These are phyloP conservation scores for Aspergillus piperis DNA, from an alignment of 2,329 filamentous ascomycete genomes.

Conservation along the genomic window DNA sequence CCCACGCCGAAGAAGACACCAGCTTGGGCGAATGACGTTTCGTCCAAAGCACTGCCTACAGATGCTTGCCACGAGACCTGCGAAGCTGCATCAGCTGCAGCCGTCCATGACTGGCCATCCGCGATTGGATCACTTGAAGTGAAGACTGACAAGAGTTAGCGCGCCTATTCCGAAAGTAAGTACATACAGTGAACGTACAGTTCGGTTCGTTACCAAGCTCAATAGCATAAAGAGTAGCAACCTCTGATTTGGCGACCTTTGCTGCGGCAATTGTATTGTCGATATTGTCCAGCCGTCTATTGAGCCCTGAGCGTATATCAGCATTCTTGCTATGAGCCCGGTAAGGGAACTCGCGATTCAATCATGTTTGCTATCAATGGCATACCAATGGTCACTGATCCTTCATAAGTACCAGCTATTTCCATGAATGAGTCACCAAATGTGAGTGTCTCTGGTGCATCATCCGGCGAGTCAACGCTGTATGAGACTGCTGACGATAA, in stretches of 20 bases:
- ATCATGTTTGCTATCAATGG: neutral
- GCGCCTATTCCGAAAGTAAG: neutral
- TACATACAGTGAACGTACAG: slow-evolving; percentile 39
- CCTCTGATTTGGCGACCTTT: slow-evolving; percentile 45
- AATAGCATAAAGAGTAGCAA: slow-evolving; percentile 55
- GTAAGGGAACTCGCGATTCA: no score
- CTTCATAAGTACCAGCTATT: slow-evolving; percentile 52
- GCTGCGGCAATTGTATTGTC: slow-evolving; percentile 58
- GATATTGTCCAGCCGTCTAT: slow-evolving; percentile 55
- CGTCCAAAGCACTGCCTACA: slow-evolving; percentile 33
- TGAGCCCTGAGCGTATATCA: slow-evolving; percentile 37
- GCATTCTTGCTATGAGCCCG: neutral
- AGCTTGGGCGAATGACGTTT: slow-evolving; percentile 32
- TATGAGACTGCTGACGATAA: slow-evolving; percentile 54
- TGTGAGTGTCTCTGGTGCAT: slow-evolving; percentile 53
- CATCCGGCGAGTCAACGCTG: slow-evolving; percentile 48
- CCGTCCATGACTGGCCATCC: slow-evolving; percentile 31
- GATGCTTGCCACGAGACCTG: slow-evolving; percentile 37
- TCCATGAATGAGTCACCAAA: slow-evolving; percentile 57
- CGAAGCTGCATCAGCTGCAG: slow-evolving; percentile 35
- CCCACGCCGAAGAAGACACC: slow-evolving; percentile 40
- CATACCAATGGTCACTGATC: slow-evolving; percentile 51
- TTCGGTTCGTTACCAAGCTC: slow-evolving; percentile 62
- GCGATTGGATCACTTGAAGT: slow-evolving; percentile 27
- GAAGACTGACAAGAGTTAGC: slow-evolving; percentile 21